Percentiles rank a stretch among this genome's conserved stretches.
Evolutionary conservation across 2,329 filamentous ascomycete species (phyloP).

Genomic region (Saccharata proteae): DNA sequence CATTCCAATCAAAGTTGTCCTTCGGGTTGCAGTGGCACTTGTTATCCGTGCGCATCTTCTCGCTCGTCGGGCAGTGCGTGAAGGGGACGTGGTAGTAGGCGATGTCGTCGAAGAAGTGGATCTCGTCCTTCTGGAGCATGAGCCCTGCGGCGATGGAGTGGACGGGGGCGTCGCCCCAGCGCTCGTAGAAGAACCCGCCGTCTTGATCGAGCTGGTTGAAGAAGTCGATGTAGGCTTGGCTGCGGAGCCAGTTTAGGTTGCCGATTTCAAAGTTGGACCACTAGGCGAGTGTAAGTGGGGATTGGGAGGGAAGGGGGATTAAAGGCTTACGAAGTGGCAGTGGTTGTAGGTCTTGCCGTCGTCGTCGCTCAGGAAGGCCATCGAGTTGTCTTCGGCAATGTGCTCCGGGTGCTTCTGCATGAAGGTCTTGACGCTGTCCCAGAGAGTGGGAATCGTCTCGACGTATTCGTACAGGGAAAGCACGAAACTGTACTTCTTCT

Average conservation of each 20-base stretch:
- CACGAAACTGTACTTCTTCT: slow-evolving; percentile 97
- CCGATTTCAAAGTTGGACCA: slow-evolving; percentile 99
- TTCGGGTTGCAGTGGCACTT: slow-evolving; percentile 91
- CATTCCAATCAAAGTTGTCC: slow-evolving; percentile 99
- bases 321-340: slow-evolving; percentile 75
- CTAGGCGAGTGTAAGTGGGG: slow-evolving; percentile 33
- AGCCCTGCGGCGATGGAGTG: slow-evolving; percentile 92
- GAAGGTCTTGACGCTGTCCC: slow-evolving; percentile 92
- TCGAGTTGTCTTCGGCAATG: slow-evolving; percentile 69
- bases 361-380: slow-evolving; percentile 87
- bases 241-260: slow-evolving; percentile 85
- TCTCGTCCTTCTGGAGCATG: slow-evolving; percentile 79
- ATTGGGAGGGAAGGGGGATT: no score
- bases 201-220: slow-evolving; percentile 80
- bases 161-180: slow-evolving; percentile 94
- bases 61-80: slow-evolving; percentile 89
- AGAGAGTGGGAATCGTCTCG: slow-evolving; percentile 90
- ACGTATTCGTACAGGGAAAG: slow-evolving; percentile 93
- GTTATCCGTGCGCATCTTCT: slow-evolving; percentile 69
- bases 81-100: slow-evolving; percentile 97
- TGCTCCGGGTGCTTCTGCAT: slow-evolving; percentile 84
- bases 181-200: slow-evolving; percentile 97
- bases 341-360: slow-evolving; percentile 87
- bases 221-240: slow-evolving; percentile 77
- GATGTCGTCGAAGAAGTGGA: slow-evolving; percentile 99